phyloP scores from a whole-genome alignment of 2,329 filamentous ascomycete genomes.

The Scolecobasidium constrictum region DNA sequence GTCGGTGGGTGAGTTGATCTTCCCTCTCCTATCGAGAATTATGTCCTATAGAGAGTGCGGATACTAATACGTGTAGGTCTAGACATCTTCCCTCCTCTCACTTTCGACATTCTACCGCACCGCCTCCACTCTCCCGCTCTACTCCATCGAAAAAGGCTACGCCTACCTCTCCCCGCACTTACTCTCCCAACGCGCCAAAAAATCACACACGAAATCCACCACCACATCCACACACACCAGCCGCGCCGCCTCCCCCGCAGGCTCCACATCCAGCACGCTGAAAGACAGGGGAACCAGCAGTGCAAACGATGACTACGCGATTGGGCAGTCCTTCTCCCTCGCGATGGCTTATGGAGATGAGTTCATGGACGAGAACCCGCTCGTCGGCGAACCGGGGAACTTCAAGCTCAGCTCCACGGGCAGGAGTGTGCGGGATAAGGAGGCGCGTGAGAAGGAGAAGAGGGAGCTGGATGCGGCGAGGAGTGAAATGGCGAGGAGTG shows the following conservation, averaged over 20 bases:
- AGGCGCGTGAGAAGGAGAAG: slow-evolving; percentile 16
- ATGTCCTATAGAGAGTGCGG: background rate
- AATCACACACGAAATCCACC: background rate
- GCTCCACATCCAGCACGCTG: slow-evolving; percentile 11
- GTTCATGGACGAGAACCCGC: slow-evolving; percentile 53
- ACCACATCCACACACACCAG: slow-evolving; percentile 16
- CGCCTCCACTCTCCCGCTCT: slow-evolving; percentile 30
- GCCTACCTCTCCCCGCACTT: slow-evolving; percentile 44
- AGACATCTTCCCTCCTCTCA: slow-evolving; percentile 5
- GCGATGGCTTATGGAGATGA: slow-evolving; percentile 46
- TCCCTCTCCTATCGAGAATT: too few species aligned
- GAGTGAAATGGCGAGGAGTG: slow-evolving; percentile 13
- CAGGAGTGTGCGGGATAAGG: slow-evolving; percentile 29
- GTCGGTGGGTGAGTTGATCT: slow-evolving; percentile 37
- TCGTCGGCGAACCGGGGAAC: slow-evolving; percentile 51
- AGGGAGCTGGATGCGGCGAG: slow-evolving; percentile 10
- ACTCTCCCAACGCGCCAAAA: slow-evolving; percentile 17
- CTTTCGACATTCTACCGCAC: slow-evolving; percentile 4
- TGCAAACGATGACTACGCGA: slow-evolving; percentile 5
- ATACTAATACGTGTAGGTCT: background rate
- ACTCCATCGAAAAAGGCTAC: slow-evolving; percentile 48
- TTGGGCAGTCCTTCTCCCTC: slow-evolving; percentile 38
- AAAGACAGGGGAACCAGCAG: background rate
- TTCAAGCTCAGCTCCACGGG: slow-evolving; percentile 44
- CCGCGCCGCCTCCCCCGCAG: slow-evolving; percentile 17